phyloP scores from a whole-genome alignment of 2,329 filamentous ascomycete species.

The Mariannaea elegans region DNA sequence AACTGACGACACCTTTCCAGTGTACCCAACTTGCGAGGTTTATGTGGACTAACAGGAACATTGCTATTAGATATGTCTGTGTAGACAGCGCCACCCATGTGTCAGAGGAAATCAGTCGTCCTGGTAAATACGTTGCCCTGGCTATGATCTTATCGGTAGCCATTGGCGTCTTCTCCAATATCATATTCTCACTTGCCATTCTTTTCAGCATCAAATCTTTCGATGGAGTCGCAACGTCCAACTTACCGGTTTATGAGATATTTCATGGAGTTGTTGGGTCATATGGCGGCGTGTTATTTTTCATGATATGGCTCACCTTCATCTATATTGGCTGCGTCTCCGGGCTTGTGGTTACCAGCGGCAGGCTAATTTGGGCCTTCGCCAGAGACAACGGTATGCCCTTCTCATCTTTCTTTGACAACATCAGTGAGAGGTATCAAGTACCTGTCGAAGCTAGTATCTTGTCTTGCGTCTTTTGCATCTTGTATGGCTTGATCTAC shows the following conservation, averaged over 20 bases:
- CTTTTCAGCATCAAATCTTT: background rate
- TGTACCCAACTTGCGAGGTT: too few species aligned
- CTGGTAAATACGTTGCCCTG: background rate
- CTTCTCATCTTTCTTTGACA: background rate
- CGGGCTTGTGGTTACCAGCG: background rate
- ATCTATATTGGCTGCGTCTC: background rate
- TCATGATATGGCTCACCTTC: background rate
- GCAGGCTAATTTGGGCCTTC: background rate
- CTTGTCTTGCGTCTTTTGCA: background rate
- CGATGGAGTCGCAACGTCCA: background rate
- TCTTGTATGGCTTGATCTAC: background rate
- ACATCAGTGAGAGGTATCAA: background rate
- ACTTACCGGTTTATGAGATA: background rate
- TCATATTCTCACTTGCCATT: background rate
- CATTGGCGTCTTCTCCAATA: background rate
- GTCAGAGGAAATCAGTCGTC: background rate
- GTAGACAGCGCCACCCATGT: background rate
- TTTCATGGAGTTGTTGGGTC: background rate
- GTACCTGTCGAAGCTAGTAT: background rate
- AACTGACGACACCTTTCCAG: too few species aligned
- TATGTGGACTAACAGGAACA: too few species aligned
- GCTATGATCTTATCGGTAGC: background rate
- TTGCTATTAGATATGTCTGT: background rate
- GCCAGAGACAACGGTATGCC: background rate
- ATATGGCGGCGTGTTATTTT: background rate